Conservation (phyloP, 1,139 yeast genomes). For the Zygoascus meyerae region DNA sequence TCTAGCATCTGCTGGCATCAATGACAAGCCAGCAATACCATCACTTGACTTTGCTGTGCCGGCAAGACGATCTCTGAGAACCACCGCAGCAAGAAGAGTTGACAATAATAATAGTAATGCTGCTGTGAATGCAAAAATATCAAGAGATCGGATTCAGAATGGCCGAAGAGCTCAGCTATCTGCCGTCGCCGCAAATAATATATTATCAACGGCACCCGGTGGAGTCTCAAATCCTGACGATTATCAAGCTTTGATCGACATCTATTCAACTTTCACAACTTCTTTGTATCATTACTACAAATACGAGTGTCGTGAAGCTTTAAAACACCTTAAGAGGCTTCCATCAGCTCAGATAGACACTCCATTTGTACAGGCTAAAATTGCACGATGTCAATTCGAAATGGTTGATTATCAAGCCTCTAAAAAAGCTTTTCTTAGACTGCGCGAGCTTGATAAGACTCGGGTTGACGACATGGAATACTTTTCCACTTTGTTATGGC, state of each 20-base stretch:
- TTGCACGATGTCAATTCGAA: conserved; percentile 82
- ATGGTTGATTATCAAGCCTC: conserved; percentile 80
- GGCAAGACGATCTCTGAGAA: conserved; percentile 8
- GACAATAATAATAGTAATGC: neutral
- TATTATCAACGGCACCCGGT: too few species aligned
- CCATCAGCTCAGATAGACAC: conserved; percentile 62
- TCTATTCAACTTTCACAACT: conserved; percentile 59
- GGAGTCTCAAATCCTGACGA: neutral
- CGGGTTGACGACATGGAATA: conserved; percentile 86
- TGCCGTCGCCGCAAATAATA: neutral
- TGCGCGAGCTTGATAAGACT: conserved; percentile 71
- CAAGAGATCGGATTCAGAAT: neutral
- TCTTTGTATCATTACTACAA: conserved; percentile 58
- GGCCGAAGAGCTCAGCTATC: neutral
- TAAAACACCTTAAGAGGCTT: conserved; percentile 57
- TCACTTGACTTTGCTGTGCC: conserved; percentile 9
- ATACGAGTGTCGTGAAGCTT: conserved; percentile 78
- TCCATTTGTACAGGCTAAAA: conserved; percentile 79
- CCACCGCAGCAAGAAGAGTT: conserved; percentile 1
- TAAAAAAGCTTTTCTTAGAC: conserved; percentile 52
- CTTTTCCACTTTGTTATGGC: conserved; percentile 90
- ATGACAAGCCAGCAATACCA: conserved; percentile 11
- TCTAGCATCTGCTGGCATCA: conserved; percentile 1
- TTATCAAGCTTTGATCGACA: conserved; percentile 35
- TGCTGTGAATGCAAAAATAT: conserved; percentile 1